phyloP scores from a whole-genome alignment of 257 asterid species.

The Capsicum chinense region DNA sequence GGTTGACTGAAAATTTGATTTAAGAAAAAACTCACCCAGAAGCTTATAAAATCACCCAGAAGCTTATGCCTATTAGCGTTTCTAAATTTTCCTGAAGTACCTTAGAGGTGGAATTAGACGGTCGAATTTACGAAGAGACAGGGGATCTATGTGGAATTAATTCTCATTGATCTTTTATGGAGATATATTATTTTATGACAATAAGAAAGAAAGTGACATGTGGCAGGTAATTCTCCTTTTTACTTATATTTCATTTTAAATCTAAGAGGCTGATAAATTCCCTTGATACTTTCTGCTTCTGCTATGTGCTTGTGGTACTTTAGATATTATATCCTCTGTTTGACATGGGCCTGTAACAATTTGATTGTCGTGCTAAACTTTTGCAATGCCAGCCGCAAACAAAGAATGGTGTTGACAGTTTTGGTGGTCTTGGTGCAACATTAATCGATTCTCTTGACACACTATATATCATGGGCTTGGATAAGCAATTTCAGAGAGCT shows the following conservation, averaged over 20 bases:
- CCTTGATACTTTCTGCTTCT: constrained; percentile 6
- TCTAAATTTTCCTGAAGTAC: constrained; percentile 10
- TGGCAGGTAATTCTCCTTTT: neutral
- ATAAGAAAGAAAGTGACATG: neutral
- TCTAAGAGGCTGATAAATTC: neutral
- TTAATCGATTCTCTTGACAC: constrained; percentile 95
- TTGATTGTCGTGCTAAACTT: constrained; percentile 33
- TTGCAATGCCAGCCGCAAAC: constrained; percentile 81
- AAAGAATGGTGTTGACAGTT: constrained; percentile 86
- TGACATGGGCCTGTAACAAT: neutral
- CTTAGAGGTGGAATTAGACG: neutral
- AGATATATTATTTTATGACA: neutral
- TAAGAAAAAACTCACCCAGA: neutral
- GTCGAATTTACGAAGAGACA: neutral
- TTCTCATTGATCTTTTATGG: neutral
- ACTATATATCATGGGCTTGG: constrained; percentile 91
- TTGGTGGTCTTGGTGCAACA: constrained; percentile 99
- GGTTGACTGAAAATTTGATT: neutral
- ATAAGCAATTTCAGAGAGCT: constrained; percentile 93
- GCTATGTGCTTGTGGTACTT: constrained; percentile 6
- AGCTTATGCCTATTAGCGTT: neutral
- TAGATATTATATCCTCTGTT: constrained; percentile 17
- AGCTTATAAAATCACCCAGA: neutral
- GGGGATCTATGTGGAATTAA: constrained; percentile 11
- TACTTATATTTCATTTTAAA: neutral